Conservation (phyloP, 176 grass and related monocot species). For the Luzula sylvatica region DNA sequence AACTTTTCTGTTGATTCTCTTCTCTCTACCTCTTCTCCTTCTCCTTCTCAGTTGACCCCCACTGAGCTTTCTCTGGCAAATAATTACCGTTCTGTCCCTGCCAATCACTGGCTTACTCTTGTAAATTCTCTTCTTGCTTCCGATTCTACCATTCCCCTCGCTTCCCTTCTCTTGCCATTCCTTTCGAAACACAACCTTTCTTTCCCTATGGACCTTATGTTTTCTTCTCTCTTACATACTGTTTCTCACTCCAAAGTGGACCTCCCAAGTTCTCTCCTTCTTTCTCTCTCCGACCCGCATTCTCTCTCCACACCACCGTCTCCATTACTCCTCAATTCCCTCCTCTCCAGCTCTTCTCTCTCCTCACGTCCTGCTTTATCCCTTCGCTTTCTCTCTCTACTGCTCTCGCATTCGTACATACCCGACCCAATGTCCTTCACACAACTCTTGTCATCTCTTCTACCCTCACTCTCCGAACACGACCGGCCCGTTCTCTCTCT, state of each 20-base stretch:
- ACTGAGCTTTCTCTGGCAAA: constrained; percentile 37
- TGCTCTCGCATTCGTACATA: constrained; percentile 66
- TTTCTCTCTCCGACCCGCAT: constrained; percentile 37
- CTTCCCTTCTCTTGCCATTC: constrained; percentile 59
- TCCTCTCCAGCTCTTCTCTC: constrained; percentile 63
- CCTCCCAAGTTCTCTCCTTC: constrained; percentile 50
- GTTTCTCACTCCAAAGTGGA: constrained; percentile 39
- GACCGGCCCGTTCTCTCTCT: constrained; percentile 53
- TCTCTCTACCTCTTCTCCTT: constrained; percentile 3
- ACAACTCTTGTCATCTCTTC: constrained; percentile 67
- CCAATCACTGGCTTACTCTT: constrained; percentile 59
- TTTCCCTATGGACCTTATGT: constrained; percentile 84
- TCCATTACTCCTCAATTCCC: constrained; percentile 77
- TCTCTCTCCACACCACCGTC: constrained; percentile 58
- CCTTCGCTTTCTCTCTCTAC: constrained; percentile 49
- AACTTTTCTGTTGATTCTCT: constrained; percentile 10
- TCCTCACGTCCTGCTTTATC: constrained; percentile 60
- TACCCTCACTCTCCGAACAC: constrained; percentile 68
- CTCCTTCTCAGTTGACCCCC: constrained; percentile 22
- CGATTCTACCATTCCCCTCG: constrained; percentile 48
- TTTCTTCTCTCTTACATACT: constrained; percentile 64
- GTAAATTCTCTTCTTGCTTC: constrained; percentile 48
- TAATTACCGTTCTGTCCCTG: constrained; percentile 51
- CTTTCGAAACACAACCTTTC: constrained; percentile 86
- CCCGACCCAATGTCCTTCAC: constrained; percentile 71